A percentile compares a stretch with the other conserved stretches of the same genome.
Evolutionary conservation across 2,329 filamentous ascomycete genomes (phyloP).

Genomic region (Aspergillus sojae): DNA sequence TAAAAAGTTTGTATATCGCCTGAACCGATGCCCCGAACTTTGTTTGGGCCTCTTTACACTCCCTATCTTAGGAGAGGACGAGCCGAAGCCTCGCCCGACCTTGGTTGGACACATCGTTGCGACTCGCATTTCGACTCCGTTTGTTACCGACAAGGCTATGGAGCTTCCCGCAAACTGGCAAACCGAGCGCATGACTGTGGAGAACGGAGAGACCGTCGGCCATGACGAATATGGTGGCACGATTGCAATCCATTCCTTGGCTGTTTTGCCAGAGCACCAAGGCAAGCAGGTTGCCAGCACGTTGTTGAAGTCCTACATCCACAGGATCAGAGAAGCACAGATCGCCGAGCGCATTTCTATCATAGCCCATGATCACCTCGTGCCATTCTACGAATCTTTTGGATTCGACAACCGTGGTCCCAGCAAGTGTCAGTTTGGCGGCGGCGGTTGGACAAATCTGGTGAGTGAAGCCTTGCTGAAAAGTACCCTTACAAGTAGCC

Average conservation of each 20-base stretch:
- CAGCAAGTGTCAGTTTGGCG: slow-evolving; percentile 72
- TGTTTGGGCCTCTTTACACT: slow-evolving; percentile 77
- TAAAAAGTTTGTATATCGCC: slow-evolving; percentile 71
- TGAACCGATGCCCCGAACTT: slow-evolving; percentile 73
- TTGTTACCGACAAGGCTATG: slow-evolving; percentile 78
- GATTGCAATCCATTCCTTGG: slow-evolving; percentile 79
- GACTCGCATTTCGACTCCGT: slow-evolving; percentile 65
- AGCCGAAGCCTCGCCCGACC: slow-evolving; percentile 61
- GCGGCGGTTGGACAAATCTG: slow-evolving; percentile 83
- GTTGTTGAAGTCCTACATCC: slow-evolving; percentile 74
- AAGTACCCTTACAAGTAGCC: neutral
- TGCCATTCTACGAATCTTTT: slow-evolving; percentile 75
- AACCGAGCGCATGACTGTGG: slow-evolving; percentile 43
- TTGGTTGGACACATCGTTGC: slow-evolving; percentile 78
- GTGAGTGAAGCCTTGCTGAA: slow-evolving; percentile 47
- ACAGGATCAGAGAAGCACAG: slow-evolving; percentile 71
- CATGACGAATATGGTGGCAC: slow-evolving; percentile 75
- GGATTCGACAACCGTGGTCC: slow-evolving; percentile 71
- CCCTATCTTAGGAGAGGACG: slow-evolving; percentile 54
- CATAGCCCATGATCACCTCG: slow-evolving; percentile 73
- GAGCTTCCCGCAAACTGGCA: slow-evolving; percentile 69
- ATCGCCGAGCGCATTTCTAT: slow-evolving; percentile 74
- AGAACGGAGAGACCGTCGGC: slow-evolving; percentile 55
- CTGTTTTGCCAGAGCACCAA: slow-evolving; percentile 75
- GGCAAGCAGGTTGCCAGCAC: slow-evolving; percentile 72